phyloP scores from a whole-genome alignment of 2,329 filamentous ascomycete species.

The Fusarium multiceps region DNA sequence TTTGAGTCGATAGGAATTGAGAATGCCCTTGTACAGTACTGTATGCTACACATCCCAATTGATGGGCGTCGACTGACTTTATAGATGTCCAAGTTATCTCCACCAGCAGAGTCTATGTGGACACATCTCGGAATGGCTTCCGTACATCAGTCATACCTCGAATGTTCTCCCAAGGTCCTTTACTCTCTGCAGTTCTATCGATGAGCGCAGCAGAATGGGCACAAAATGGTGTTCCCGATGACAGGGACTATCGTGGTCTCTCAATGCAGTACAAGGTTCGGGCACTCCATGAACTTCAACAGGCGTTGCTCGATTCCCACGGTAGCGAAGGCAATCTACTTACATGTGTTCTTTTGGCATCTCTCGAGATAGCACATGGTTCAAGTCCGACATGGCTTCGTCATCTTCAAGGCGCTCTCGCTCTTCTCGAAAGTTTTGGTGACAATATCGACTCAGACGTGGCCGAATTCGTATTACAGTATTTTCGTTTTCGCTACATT shows the following conservation, averaged over 20 bases:
- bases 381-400: conserved; percentile 38
- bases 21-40: conserved; percentile 39
- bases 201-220: conserved; percentile 44
- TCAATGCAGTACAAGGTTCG: conserved; percentile 42
- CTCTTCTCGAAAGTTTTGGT: conserved; percentile 38
- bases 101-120: conserved; percentile 41
- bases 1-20: conserved; percentile 21
- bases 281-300: conserved; percentile 35
- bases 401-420: conserved; percentile 41
- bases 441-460: conserved; percentile 23
- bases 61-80: background rate
- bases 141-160: conserved; percentile 40
- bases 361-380: conserved; percentile 41
- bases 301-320: conserved; percentile 17
- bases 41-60: conserved; percentile 13
- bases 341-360: conserved; percentile 40
- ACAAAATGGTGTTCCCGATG: conserved; percentile 28
- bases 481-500: conserved; percentile 43
- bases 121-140: conserved; percentile 37
- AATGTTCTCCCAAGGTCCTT: conserved; percentile 30
- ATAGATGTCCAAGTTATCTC: conserved; percentile 40
- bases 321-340: conserved; percentile 37
- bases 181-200: conserved; percentile 38
- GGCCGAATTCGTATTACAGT: conserved; percentile 39
- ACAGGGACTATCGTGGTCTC: conserved; percentile 35